phyloP scores from a whole-genome alignment of 2,329 filamentous ascomycete species.

The Periconia digitata region DNA sequence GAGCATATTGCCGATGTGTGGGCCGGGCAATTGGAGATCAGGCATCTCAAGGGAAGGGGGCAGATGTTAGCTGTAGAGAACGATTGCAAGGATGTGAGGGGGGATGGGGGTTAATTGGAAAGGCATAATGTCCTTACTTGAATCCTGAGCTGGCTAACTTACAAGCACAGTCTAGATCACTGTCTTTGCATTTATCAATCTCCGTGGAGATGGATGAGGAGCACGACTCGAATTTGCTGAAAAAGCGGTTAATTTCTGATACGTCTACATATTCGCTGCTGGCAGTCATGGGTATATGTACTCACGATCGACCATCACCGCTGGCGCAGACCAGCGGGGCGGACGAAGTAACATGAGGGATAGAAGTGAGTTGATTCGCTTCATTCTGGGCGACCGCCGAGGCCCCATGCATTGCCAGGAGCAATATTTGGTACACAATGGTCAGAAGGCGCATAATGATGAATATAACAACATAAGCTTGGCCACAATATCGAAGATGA shows the following conservation, averaged over 20 bases:
- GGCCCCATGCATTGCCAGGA: conserved; percentile 6
- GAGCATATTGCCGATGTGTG: conserved; percentile 11
- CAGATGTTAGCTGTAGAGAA: too few species aligned
- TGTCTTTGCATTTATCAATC: conserved; percentile 13
- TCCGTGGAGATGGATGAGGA: conserved; percentile 11
- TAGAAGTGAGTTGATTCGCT: neutral
- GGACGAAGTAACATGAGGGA: conserved; percentile 8
- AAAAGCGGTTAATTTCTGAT: too few species aligned
- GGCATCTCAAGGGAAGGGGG: too few species aligned
- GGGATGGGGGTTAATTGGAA: neutral
- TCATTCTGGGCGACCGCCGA: conserved; percentile 2
- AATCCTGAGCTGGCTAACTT: conserved; percentile 12
- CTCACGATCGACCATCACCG: conserved; percentile 10
- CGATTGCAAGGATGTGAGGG: too few species aligned
- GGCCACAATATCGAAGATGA: too few species aligned
- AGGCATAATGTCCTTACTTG: conserved; percentile 8
- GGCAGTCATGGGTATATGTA: conserved; percentile 1
- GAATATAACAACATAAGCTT: too few species aligned
- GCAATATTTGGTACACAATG: too few species aligned
- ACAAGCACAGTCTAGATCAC: conserved; percentile 15
- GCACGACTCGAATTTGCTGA: conserved; percentile 17
- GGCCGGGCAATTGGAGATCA: conserved; percentile 11
- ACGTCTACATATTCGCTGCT: too few species aligned
- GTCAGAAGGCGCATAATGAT: too few species aligned
- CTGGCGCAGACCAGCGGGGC: conserved; percentile 13